Evolutionary conservation across 495 filamentous ascomycete genomes (phyloP).

Genomic region (Xylaria venustula): DNA sequence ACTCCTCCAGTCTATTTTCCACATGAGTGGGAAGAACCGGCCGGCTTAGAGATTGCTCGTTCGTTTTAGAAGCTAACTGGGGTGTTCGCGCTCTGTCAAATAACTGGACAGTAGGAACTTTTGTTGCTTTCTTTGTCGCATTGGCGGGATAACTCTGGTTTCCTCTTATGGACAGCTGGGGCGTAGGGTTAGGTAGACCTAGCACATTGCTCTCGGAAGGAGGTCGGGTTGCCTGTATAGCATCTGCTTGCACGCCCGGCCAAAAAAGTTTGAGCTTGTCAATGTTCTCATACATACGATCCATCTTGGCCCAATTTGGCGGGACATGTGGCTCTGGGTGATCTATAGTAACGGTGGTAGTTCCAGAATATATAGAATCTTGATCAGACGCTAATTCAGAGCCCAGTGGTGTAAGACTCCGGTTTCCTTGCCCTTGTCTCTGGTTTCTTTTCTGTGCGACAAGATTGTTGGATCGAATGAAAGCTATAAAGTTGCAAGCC

Average conservation of each 20-base stretch:
- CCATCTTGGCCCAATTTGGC: not conserved
- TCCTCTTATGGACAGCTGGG: not conserved
- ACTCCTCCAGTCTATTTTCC: constrained; percentile 41
- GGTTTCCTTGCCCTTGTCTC: not conserved
- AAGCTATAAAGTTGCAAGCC: constrained; percentile 52
- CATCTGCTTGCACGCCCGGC: not conserved
- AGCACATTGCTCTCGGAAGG: not conserved
- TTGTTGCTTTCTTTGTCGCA: not conserved
- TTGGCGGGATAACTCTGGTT: not conserved
- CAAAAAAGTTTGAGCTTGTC: not conserved
- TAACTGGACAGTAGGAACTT: not conserved
- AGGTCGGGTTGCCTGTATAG: not conserved
- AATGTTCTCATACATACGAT: not conserved
- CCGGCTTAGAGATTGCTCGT: constrained; percentile 11
- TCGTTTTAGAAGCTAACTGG: not conserved
- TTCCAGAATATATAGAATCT: constrained; percentile 28
- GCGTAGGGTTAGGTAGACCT: not conserved
- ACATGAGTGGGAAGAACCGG: constrained; percentile 36
- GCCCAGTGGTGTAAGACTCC: not conserved
- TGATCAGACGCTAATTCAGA: constrained; percentile 13
- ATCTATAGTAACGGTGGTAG: constrained; percentile 2
- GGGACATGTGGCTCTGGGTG: not conserved
- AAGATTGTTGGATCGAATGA: constrained; percentile 50
- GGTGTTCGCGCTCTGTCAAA: not conserved
- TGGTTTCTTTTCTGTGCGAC: constrained; percentile 1